Base-by-base conservation (phyloP, 805 yeast species). In the Millerozyma miso region DNA sequence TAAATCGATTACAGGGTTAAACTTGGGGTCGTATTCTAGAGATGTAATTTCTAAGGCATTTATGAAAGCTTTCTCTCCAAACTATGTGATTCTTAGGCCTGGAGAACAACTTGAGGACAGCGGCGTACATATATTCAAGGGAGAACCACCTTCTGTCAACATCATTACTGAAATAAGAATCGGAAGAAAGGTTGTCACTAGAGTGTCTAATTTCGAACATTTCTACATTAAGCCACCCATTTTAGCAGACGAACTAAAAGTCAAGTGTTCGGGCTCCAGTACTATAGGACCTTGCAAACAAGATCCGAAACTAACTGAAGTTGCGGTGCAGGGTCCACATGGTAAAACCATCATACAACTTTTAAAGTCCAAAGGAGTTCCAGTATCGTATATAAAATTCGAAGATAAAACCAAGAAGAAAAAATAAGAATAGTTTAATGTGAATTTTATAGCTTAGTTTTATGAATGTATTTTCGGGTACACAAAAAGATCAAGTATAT, bases 251-350 rank as follows among this genome's bases (percentile, higher is more conserved):
- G 84, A 80, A 35, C 63, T 91, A 48, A 80, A 84, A 45, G 79
- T 80, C 16, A 81, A 81, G 49, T 93, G 98, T 59, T 90, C 96
- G 10, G 96, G 97, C 0, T 87, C 97, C 0, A 76, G 93, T 0
- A 81, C 96, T 0, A 73, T 86, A 8, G 83, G 83, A 0, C 80
- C 77, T 20, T 76, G 79, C 34, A 67, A 69, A 13, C 77, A 76
- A 33, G 74, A 77, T 40, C 82, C 83, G 3, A 75, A 73, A 32
- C 54, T 75, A 0, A 60, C 71, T 33, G 95, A 87, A 53, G 88
- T 93, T 3, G 74, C 81, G 37, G 95, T 93, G 2, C 98, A 93
- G 65, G 99, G 99, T 0, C 85, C 91, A 2, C 98, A 91, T 58
- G 80, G 81, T 18, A 74, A 78, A 37, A 59, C 74, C 0, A 78